Base-by-base conservation (phyloP, 257 asterid genomes). In the Solanum arcanum region DNA sequence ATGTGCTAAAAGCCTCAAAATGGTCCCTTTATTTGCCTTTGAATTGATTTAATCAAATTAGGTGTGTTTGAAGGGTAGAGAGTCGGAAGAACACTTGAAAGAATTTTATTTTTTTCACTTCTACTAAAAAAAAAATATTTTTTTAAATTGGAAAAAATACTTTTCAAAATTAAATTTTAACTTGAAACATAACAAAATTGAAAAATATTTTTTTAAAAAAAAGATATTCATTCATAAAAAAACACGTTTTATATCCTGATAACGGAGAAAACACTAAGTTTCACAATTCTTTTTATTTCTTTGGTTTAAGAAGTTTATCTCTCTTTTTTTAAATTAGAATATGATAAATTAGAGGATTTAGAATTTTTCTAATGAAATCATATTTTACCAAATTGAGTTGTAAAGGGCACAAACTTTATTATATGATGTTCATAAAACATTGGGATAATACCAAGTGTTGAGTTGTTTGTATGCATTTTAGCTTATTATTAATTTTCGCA, bases 51-150 rank as follows among this genome's bases (percentile, higher is more conserved):
- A 41, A 78, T 78, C 11, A 78, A 46, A 42, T 16, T 27, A 46
- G 72, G 16, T 64, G 18, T 5, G 9, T 25, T 25, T n/a, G 14
- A 9, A 64, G 0, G 9, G 15, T n/a, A n/a, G 25, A 8, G 66
- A 9, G 5, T 0, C 3, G 1, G 3, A 0, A n/a, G 16, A 31
- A 64, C 33, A 64, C 33, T 18, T 18, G 0, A 1, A 5, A 6
- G 3, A 64, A 64, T 12, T 64, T 64, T 4, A 13, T 68, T 68
- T 13, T 12, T 6, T 52, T 16, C 10, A 68, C 2, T 27, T 68
- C 6, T 37, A 7, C 0, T 68, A 68, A 10, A 3, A 27, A 25
- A 66, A 12, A 23, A 0, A 4, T 5, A 1, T 56, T 27, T 66
- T 68, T 66, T 68, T 4, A 7, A 3, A 12, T 6, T 7, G 33